Percentiles rank a stretch among this genome's conserved stretches.
phyloP scores from a whole-genome alignment of 352 stramenopile genomes.

The Phytophthora ohioensis region DNA sequence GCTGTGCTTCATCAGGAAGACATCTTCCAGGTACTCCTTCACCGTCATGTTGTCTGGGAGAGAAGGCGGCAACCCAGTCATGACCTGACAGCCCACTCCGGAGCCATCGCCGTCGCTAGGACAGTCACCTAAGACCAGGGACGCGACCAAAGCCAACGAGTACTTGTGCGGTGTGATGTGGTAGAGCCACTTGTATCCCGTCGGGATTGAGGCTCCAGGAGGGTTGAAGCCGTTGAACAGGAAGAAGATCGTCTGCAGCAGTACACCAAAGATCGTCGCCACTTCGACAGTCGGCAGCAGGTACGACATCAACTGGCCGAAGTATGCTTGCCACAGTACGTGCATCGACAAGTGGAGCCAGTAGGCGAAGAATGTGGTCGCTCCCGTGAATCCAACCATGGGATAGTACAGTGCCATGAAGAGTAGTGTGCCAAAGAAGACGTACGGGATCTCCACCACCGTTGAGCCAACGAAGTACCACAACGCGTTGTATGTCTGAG shows the following conservation, averaged over 20 bases:
- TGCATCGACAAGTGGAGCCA: slow-evolving; percentile 30
- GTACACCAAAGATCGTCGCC: slow-evolving; percentile 52
- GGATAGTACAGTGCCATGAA: slow-evolving; percentile 9
- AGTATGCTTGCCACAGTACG: slow-evolving; percentile 34
- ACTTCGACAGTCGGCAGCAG: slow-evolving; percentile 44
- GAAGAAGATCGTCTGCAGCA: slow-evolving; percentile 32
- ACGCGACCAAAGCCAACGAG: slow-evolving; percentile 5
- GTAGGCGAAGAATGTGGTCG: slow-evolving; percentile 24
- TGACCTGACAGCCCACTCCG: slow-evolving; percentile 41
- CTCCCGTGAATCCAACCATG: slow-evolving; percentile 35
- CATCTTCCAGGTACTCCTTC: slow-evolving; percentile 38
- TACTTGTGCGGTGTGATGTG: slow-evolving; percentile 34
- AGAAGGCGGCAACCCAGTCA: slow-evolving; percentile 37
- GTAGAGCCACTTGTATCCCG: slow-evolving; percentile 32
- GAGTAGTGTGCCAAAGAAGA: slow-evolving; percentile 6
- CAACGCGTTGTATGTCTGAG: slow-evolving; percentile 55
- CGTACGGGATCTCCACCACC: slow-evolving; percentile 60
- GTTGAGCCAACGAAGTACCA: slow-evolving; percentile 34
- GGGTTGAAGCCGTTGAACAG: slow-evolving; percentile 36
- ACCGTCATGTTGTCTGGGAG: slow-evolving; percentile 38
- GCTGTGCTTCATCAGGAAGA: slow-evolving; percentile 47
- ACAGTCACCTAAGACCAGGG: slow-evolving; percentile 30
- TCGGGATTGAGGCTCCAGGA: slow-evolving; percentile 13
- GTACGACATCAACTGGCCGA: slow-evolving; percentile 42
- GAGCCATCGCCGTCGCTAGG: slow-evolving; percentile 26